A percentile compares a stretch with the other conserved stretches of the same genome.
These are phyloP conservation scores for Penicillium nordicum DNA, from an alignment of 2,329 filamentous ascomycete genomes.

Conservation along the genomic window DNA sequence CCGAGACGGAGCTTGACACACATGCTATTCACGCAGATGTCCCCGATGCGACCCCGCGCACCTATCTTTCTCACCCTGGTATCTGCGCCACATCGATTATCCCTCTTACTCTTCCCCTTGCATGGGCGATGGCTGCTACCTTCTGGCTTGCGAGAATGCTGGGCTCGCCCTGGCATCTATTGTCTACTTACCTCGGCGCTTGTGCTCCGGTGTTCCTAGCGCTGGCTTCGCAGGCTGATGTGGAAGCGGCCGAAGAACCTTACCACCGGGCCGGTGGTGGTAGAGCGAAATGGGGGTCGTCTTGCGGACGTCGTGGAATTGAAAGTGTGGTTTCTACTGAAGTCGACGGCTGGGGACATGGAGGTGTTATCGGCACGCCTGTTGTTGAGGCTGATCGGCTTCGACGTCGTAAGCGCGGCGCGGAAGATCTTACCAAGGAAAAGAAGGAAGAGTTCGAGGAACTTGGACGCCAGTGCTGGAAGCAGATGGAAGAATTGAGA, in stretches of 20 bases:
- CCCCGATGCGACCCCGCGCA: constrained; percentile 49
- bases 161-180: constrained; percentile 84
- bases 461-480: constrained; percentile 41
- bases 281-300: constrained; percentile 80
- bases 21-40: constrained; percentile 5
- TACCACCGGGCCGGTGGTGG: constrained; percentile 58
- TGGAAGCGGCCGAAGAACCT: constrained; percentile 37
- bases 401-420: constrained; percentile 57
- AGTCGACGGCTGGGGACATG: constrained; percentile 77
- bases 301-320: constrained; percentile 57
- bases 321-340: constrained; percentile 71
- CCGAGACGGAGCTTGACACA: constrained; percentile 17
- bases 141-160: constrained; percentile 71
- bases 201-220: constrained; percentile 74
- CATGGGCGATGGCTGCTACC: constrained; percentile 63
- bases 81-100: constrained; percentile 80
- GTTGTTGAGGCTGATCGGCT: constrained; percentile 50
- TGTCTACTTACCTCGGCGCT: constrained; percentile 73
- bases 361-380: constrained; percentile 53
- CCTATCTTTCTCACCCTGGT: constrained; percentile 82
- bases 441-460: constrained; percentile 39
- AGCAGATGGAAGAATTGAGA: constrained; percentile 43
- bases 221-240: constrained; percentile 56
- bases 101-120: constrained; percentile 66
- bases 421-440: constrained; percentile 54